Conservation (phyloP, 2,329 filamentous ascomycete species). For the Plenodomus lindquistii region DNA sequence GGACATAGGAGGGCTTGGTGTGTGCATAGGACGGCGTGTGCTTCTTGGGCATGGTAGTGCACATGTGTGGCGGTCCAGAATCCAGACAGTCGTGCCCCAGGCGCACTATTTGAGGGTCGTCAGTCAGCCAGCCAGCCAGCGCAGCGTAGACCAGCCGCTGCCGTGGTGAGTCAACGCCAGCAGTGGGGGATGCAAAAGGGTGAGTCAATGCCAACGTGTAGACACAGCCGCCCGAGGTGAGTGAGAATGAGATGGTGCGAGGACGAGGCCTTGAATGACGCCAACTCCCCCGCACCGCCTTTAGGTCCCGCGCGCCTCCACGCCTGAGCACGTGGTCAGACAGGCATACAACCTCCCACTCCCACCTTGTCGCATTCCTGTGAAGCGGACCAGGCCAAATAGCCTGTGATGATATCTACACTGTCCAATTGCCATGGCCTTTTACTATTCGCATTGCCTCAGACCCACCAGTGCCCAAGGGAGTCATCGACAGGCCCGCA, state of each 20-base stretch:
- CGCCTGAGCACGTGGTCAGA: slow-evolving; percentile 6
- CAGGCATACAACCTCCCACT: too few species aligned
- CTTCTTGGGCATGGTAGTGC: slow-evolving; percentile 53
- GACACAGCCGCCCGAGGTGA: too few species aligned
- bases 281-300: slow-evolving; percentile 4
- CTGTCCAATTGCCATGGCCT: too few species aligned
- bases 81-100: slow-evolving; percentile 1
- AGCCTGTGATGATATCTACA: too few species aligned
- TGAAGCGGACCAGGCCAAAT: too few species aligned
- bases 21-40: slow-evolving; percentile 48
- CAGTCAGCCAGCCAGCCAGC: too few species aligned
- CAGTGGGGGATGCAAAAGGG: background rate
- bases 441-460: too few species aligned
- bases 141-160: background rate
- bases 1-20: slow-evolving; percentile 46
- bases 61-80: slow-evolving; percentile 2
- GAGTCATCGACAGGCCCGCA: background rate
- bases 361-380: too few species aligned
- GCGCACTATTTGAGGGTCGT: slow-evolving; percentile 6
- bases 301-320: background rate
- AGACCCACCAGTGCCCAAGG: too few species aligned
- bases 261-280: slow-evolving; percentile 2
- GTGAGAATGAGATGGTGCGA: background rate
- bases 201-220: background rate
- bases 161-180: slow-evolving; percentile 10